Evolutionary conservation across 306 rosid species (phyloP).

Genomic region (Parietaria judaica): DNA sequence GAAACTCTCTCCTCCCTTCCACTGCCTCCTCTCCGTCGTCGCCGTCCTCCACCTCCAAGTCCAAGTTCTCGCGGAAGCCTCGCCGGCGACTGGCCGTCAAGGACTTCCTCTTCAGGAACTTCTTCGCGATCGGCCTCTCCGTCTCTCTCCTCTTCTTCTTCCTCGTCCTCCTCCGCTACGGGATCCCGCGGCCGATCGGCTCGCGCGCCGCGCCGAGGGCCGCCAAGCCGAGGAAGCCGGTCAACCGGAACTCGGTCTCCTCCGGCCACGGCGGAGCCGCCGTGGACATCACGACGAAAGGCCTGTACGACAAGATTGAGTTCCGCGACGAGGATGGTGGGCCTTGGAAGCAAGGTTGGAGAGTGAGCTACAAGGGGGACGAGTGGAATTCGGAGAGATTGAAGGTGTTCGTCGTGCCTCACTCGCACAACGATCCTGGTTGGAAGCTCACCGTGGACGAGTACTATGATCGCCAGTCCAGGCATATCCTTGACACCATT

Average conservation of each 20-base stretch:
- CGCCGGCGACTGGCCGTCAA: slow-evolving; percentile 46
- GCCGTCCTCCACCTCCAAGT: slow-evolving; percentile 22
- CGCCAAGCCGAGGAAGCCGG: slow-evolving; percentile 31
- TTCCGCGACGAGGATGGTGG: slow-evolving; percentile 86
- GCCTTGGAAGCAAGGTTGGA: slow-evolving; percentile 96
- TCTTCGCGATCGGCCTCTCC: slow-evolving; percentile 69
- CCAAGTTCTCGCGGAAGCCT: slow-evolving; percentile 56
- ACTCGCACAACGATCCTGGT: slow-evolving; percentile 98
- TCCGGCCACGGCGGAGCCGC: slow-evolving; percentile 21
- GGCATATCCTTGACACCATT: slow-evolving; percentile 83
- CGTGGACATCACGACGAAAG: slow-evolving; percentile 88
- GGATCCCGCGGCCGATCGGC: slow-evolving; percentile 66
- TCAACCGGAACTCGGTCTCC: slow-evolving; percentile 28
- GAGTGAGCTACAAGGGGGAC: slow-evolving; percentile 66
- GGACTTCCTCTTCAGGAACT: slow-evolving; percentile 64
- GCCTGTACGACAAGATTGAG: slow-evolving; percentile 65
- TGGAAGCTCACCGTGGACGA: slow-evolving; percentile 94
- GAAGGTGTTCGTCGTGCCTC: slow-evolving; percentile 88
- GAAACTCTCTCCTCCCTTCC: slow-evolving; percentile 52
- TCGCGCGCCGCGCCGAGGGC: slow-evolving; percentile 28
- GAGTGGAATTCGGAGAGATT: slow-evolving; percentile 92
- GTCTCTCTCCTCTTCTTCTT: slow-evolving; percentile 55
- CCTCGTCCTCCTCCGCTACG: slow-evolving; percentile 55
- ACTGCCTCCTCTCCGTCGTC: slow-evolving; percentile 15
- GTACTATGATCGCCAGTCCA: slow-evolving; percentile 74